Conservation (phyloP, 2,329 filamentous ascomycete genomes). For the Scortechinia acanthostroma region DNA sequence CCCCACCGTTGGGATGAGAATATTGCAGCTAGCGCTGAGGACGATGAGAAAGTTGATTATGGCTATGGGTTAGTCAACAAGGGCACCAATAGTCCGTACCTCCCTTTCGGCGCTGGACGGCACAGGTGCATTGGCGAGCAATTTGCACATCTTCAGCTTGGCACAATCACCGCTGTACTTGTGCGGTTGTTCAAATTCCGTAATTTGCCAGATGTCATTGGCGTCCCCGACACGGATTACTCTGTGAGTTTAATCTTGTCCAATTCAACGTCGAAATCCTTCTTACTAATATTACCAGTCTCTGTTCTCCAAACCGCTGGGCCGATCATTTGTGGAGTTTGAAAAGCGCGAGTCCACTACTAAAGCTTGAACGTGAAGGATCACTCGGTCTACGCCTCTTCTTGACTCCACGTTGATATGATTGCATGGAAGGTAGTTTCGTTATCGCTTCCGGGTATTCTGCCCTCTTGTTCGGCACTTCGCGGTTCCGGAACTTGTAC, state of each 20-base stretch:
- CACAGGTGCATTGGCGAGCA: conserved; percentile 96
- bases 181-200: conserved; percentile 75
- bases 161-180: conserved; percentile 73
- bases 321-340: neutral
- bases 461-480: too few species aligned
- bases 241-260: conserved; percentile 18
- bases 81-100: conserved; percentile 80
- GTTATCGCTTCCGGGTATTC: too few species aligned
- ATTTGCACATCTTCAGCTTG: conserved; percentile 87
- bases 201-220: conserved; percentile 65
- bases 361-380: too few species aligned
- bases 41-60: conserved; percentile 79
- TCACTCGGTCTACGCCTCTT: too few species aligned
- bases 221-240: conserved; percentile 64
- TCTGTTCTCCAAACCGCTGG: conserved; percentile 1
- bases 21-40: conserved; percentile 32
- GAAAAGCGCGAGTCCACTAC: conserved; percentile 1
- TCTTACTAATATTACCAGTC: conserved; percentile 1
- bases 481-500: too few species aligned
- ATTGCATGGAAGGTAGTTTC: too few species aligned
- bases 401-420: too few species aligned
- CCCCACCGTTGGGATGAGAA: conserved; percentile 81
- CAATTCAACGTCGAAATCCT: too few species aligned
- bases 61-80: conserved; percentile 90
- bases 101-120: conserved; percentile 87